Base-by-base conservation (phyloP, 306 rosid species). In the Vigna reflexopilosa region DNA sequence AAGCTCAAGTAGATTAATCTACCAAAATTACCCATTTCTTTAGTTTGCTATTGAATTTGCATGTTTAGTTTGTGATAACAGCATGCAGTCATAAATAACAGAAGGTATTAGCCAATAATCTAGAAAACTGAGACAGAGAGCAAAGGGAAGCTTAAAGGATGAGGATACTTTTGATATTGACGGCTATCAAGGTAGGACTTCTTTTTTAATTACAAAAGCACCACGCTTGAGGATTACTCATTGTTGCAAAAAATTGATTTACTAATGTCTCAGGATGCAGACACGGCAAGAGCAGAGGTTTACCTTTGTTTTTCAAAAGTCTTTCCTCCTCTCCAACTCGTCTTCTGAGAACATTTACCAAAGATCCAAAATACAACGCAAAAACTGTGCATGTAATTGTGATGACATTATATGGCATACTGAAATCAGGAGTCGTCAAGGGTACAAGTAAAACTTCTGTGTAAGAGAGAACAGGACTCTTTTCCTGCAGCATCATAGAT, bases 381-480 rank as follows among this genome's bases (percentile, higher is more conserved):
- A 89, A 93, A 45, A 91, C 88, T 1, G 96, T 95, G 90, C 97
- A 95, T 6, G 98, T 91, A 74, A 95, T 93, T 73, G 99, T 91
- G 85, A 95, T 93, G 73, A 93, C 98, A 72, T 95, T 91, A 87
- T 92, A 93, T 64, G 98, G 98, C 99, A 95, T 93, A 76, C 99
- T 95, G 84, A 93, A 95, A 87, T 95, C 98, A 2, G 98, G 99
- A 70, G 98, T 93, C 22, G 99, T 93, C 85, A 95, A 79, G 40
- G 99, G 97, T 75, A 95, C 96, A 2, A 93, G 98, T 71, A 95
- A 82, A 57, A 88, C 97, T 91, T 95, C 97, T 11, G 97, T 89
- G 81, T 95, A 95, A 3, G 90, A 89, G 72, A 86, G 89, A 84
- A 88, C 88, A 14, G 90, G 84, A 32, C 87, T 88, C 64, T 80